Base-by-base conservation (phyloP, 192 early-diverging fungal species). In the Helicostylum pulchrum region DNA sequence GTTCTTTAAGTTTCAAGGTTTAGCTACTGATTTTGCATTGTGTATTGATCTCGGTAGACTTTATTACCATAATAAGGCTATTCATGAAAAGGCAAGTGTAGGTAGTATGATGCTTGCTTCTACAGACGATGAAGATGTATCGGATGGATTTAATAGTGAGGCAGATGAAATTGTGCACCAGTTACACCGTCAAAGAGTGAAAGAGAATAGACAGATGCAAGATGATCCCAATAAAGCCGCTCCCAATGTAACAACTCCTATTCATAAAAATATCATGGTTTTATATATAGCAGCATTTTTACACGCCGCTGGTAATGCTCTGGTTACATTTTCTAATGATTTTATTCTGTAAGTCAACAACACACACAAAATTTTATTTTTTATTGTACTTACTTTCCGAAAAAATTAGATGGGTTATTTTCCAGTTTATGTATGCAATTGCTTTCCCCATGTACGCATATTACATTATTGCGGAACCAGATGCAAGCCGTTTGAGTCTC, bases 1-100 rank as follows among this genome's bases (percentile, higher is more conserved):
- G 8, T 76, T 64, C 55, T 76, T 76, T 52, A 76, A 76, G 51
- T 60, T 47, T 19, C 69, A 71, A 57, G 74, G 74, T 64, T 55
- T 53, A 1, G 55, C 30, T n/a, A 66, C 39, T 26, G 61, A 63
- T 26, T 58, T 30, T 31, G 39, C 44, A 10, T 36, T 65, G 17
- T 36, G 43, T 44, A 62, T 76, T n/a, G 26, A 61, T 15, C 45
- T 67, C 21, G 49, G 20, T n/a, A 64, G 68, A 20, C 65, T 76
- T 26, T 76, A 71, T 46, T 26, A n/a, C 12, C 26, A 67, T 60
- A 56, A 71, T 39, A 36, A 34, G 49, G 15, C 12, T 34, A 31
- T 48, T 51, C 11, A 52, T 34, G 21, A 67, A 46, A 53, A 39
- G 51, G 20, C 64, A n/a, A 49, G 45, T 12, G 39, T 45, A 6